Evolutionary conservation across 208 protist species (phyloP), one percentile per base, ranked within the genome.

Genomic region (Trypanosoma cruzi): DNA sequence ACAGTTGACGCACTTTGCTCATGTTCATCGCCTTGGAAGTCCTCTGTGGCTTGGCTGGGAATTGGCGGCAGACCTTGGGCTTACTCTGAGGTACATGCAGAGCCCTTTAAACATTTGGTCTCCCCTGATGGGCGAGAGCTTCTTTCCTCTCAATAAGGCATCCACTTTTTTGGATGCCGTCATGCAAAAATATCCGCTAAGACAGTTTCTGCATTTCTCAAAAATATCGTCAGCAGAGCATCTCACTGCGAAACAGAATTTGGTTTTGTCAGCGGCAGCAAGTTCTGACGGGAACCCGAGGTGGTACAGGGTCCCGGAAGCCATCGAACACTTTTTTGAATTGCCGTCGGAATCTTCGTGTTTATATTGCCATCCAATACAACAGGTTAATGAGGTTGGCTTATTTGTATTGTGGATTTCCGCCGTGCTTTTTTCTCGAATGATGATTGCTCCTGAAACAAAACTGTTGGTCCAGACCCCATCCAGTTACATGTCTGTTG

Each of bases 21-120:
- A 66, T 60, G 40, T 53, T n/a, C 48, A 66, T 26, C 46, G 68
- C 4, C 59, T 73, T 50, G 68, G 58, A 36, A 73, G 68, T 31
- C 58, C 68, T 20, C 22, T 73, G n/a, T 73, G 68, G 68, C 68
- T 66, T 44, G 66, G 59, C 37, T 66, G 58, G 44, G 36, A 42
- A 1, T 50, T 73, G 18, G 49, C 68, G 22, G 44, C 16, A 49
- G 34, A 37, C 1, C 60, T 73, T 50, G n/a, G 26, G 31, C 59
- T 73, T 4, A 67, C 68, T 14, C 59, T 66, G 31, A 36, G 50
- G 28, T 61, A 73, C 50, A 66, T 73, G 68, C 59, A 66, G 31
- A 73, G 68, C 58, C 68, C 68, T 34, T 36, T 73, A 1, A 66
- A 53, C 52, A 42, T 73, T 48, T 73, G 68, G 58, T 61, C 40